A percentile compares a stretch with the other conserved stretches of the same genome.
Conservation (phyloP, 768 basidiomycete species). For the Hypholoma sublateritium region DNA sequence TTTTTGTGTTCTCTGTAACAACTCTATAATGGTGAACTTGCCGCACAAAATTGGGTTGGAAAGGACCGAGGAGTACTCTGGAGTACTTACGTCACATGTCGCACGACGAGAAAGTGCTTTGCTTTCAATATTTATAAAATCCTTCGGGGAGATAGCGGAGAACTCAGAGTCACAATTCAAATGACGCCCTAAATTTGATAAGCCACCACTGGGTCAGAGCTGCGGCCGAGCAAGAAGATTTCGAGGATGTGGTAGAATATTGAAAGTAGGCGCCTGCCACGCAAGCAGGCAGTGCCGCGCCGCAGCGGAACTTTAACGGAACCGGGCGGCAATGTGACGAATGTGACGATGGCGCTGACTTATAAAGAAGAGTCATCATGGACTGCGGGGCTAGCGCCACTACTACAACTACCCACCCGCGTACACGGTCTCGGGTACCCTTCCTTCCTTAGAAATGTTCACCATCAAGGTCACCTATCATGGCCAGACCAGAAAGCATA, state of each 20-base stretch:
- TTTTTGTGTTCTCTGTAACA: too few species aligned
- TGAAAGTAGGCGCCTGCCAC: slow-evolving; percentile 5
- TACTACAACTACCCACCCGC: slow-evolving; percentile 16
- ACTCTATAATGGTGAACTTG: too few species aligned
- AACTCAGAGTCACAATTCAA: too few species aligned
- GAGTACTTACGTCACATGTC: too few species aligned
- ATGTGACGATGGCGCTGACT: slow-evolving; percentile 15
- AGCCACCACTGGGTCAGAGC: neutral
- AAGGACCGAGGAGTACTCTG: too few species aligned
- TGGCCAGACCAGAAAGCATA: slow-evolving; percentile 66
- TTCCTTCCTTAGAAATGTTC: slow-evolving; percentile 49
- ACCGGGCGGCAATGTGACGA: slow-evolving; percentile 18
- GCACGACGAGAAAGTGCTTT: too few species aligned
- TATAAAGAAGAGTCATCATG: slow-evolving; percentile 18
- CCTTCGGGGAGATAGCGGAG: too few species aligned
- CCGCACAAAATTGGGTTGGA: too few species aligned
- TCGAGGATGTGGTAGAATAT: slow-evolving; percentile 9
- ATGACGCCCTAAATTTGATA: too few species aligned
- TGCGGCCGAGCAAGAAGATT: slow-evolving; percentile 4
- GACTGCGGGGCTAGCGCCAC: slow-evolving; percentile 15
- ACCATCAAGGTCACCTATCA: slow-evolving; percentile 79
- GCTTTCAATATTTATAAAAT: too few species aligned
- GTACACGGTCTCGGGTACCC: slow-evolving; percentile 1
- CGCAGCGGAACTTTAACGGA: neutral
- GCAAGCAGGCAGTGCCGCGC: neutral